A percentile compares a stretch with the other conserved stretches of the same genome.
Conservation (phyloP, 768 basidiomycete species). For the Psilocybe tampanensis region DNA sequence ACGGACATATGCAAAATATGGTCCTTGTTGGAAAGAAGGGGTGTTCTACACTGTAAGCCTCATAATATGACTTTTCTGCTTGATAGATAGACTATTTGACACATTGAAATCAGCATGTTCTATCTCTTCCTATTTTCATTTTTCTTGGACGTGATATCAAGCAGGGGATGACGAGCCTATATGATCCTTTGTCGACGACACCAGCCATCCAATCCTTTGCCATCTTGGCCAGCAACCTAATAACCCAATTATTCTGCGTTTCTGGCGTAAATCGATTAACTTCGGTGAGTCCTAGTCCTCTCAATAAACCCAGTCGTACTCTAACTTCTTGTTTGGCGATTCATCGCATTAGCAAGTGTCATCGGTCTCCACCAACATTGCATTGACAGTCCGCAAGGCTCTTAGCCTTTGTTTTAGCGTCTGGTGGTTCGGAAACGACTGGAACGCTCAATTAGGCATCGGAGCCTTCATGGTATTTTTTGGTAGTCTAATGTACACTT, state of each 20-base stretch:
- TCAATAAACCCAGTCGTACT: background rate
- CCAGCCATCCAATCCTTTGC: conserved; percentile 48
- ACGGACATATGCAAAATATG: conserved; percentile 70
- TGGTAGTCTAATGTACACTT: conserved; percentile 66
- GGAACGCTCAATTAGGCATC: conserved; percentile 62
- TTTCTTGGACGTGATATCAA: conserved; percentile 60
- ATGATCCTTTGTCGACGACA: conserved; percentile 31
- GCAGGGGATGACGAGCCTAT: conserved; percentile 54
- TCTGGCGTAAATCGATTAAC: conserved; percentile 81
- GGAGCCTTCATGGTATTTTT: conserved; percentile 78
- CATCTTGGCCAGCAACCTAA: conserved; percentile 62
- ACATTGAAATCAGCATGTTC: conserved; percentile 57
- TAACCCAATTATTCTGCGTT: conserved; percentile 80
- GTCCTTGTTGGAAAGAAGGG: conserved; percentile 81
- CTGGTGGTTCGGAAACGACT: conserved; percentile 80
- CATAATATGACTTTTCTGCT: background rate
- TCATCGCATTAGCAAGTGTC: conserved; percentile 61
- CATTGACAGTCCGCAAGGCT: conserved; percentile 81
- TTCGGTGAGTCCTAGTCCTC: conserved; percentile 58
- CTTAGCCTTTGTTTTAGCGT: conserved; percentile 79
- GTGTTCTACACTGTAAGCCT: conserved; percentile 76
- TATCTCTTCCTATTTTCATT: conserved; percentile 78
- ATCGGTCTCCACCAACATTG: conserved; percentile 79
- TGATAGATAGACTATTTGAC: background rate
- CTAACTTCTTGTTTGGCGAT: too few species aligned